Conservation (phyloP, 2,329 filamentous ascomycete species). For the Geosmithia putterillii region DNA sequence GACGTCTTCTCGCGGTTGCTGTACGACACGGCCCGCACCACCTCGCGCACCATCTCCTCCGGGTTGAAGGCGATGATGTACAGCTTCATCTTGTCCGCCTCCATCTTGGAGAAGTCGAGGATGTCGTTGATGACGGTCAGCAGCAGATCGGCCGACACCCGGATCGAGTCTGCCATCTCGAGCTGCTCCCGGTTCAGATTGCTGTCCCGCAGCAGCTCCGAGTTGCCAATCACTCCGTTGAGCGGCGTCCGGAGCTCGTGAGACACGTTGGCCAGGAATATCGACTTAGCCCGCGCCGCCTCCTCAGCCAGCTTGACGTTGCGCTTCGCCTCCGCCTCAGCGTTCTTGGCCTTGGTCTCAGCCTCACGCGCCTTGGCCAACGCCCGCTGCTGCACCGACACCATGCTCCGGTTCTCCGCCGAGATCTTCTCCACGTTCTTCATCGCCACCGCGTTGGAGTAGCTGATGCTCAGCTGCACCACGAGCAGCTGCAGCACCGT, state of each 20-base stretch:
- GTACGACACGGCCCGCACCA: slow-evolving; percentile 53
- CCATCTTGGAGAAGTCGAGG: slow-evolving; percentile 88
- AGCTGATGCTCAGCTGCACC: slow-evolving; percentile 65
- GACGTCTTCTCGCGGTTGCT: slow-evolving; percentile 52
- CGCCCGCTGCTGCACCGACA: slow-evolving; percentile 62
- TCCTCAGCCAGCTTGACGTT: slow-evolving; percentile 76
- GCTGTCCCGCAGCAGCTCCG: slow-evolving; percentile 70
- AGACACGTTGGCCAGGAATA: slow-evolving; percentile 70
- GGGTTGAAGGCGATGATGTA: slow-evolving; percentile 60
- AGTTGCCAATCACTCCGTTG: slow-evolving; percentile 82
- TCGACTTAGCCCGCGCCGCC: slow-evolving; percentile 70
- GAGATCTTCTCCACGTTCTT: slow-evolving; percentile 67
- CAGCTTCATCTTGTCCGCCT: slow-evolving; percentile 76
- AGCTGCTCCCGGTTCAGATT: slow-evolving; percentile 62
- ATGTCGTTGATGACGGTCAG: slow-evolving; percentile 95
- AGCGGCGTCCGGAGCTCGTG: slow-evolving; percentile 75
- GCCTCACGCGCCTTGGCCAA: slow-evolving; percentile 60
- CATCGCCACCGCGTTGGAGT: slow-evolving; percentile 54
- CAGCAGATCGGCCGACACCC: slow-evolving; percentile 73
- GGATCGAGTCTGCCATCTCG: slow-evolving; percentile 80
- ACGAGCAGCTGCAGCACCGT: slow-evolving; percentile 59
- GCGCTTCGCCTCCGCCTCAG: slow-evolving; percentile 63
- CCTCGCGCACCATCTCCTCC: slow-evolving; percentile 53
- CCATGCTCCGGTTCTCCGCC: slow-evolving; percentile 67
- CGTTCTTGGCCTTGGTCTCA: slow-evolving; percentile 64